Evolutionary conservation across 805 yeast genomes (phyloP), one percentile per base, ranked within the genome.

Genomic region (Metschnikowia lachancei): DNA sequence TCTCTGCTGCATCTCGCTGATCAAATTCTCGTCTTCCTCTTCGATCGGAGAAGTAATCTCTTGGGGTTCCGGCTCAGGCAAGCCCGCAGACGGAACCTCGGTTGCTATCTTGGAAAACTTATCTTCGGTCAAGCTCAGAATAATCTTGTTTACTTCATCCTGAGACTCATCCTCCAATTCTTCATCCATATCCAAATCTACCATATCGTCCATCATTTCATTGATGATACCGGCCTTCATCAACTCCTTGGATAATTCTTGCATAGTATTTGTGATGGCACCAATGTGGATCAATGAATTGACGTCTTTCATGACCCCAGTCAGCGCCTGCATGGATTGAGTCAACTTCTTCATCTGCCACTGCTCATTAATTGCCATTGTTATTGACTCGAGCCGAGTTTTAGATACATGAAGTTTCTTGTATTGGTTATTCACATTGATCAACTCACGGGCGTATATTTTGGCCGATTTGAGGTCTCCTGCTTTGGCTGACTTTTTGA

Each of bases 171-270:
- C 74, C 45, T 78, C 84, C 35, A 79, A 75, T 49, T 81, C 87
- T 16, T 78, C 85, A 39, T 77, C 84, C 43, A 57, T 54, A 26
- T 83, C 88, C 41, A 74, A 66, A 50, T 91, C 98, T 49, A 92
- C 73, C 51, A 87, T 82, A 61, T 94, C 99, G 47, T 87, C 89
- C 62, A 91, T 83, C 98, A 94, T 94, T 62, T 94, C 99, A 55
- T 87, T 88, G 44, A 94, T 89, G 37, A 94, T 78, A 0, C 94
- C 94, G 11, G 87, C 80, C 64, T 84, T 86, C 80, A 87, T 82
- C 57, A 92, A 75, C 66, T 94, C 99, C 59, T 79, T 83, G 49
- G 92, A 87, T 47, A 94, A 69, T 56, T 85, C 95, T 59, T 85
- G 85, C 87, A 92, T 89, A 0, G 95, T 83, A 10, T 79, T 81